These are phyloP conservation scores for Aspergillus clavatus DNA, from an alignment of 2,329 filamentous ascomycete species.

Conservation along the genomic window DNA sequence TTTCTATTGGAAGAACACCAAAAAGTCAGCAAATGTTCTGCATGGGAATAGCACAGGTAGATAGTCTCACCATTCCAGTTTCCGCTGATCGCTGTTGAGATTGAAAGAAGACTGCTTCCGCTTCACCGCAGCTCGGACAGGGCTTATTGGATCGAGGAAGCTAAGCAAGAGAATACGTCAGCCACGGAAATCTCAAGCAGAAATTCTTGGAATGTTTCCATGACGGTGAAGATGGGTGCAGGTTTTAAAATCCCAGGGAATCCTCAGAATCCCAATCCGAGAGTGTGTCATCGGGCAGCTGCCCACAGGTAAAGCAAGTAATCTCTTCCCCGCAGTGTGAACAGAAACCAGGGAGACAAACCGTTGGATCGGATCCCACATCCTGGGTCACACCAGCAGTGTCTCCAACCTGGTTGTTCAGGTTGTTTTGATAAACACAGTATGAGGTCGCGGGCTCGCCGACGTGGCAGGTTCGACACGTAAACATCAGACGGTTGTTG, in stretches of 20 bases:
- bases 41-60: slow-evolving; percentile 7
- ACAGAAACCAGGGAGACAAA: slow-evolving; percentile 64
- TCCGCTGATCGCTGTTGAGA: slow-evolving; percentile 95
- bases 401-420: slow-evolving; percentile 87
- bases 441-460: slow-evolving; percentile 79
- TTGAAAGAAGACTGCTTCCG: slow-evolving; percentile 97
- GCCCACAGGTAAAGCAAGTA: slow-evolving; percentile 50
- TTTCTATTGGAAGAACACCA: slow-evolving; percentile 56
- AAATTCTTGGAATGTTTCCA: slow-evolving; percentile 6
- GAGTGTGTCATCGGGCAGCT: slow-evolving; percentile 20
- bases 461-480: slow-evolving; percentile 92
- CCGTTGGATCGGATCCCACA: slow-evolving; percentile 95
- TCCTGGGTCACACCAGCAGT: slow-evolving; percentile 97
- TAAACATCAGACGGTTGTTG: slow-evolving; percentile 82
- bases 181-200: slow-evolving; percentile 23
- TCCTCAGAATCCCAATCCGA: slow-evolving; percentile 15
- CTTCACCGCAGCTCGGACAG: slow-evolving; percentile 79
- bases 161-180: slow-evolving; percentile 48
- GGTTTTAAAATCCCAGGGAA: slow-evolving; percentile 8
- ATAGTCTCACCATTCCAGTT: slow-evolving; percentile 83
- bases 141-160: slow-evolving; percentile 82
- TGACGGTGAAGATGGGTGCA: slow-evolving; percentile 3
- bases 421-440: slow-evolving; percentile 92
- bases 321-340: slow-evolving; percentile 56
- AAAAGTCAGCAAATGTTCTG: slow-evolving; percentile 12